Evolutionary conservation across 805 yeast species (phyloP), one percentile per base, ranked within the genome.

Genomic region (Nematodospora valgi): DNA sequence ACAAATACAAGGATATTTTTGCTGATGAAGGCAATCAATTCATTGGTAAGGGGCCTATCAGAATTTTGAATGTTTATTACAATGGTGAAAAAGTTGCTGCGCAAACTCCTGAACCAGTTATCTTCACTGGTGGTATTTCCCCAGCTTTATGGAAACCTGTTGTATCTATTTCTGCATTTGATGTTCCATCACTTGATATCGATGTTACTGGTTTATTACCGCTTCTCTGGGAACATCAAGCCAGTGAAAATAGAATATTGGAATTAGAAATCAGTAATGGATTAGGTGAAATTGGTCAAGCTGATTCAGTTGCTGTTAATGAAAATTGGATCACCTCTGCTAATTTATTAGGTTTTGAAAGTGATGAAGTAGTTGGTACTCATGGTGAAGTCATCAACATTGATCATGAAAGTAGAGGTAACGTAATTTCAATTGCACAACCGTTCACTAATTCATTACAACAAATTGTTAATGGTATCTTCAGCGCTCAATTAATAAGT

Each of bases 121-220:
- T 87, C 11, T 87, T 70, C 59, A 78, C 95, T 1, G 95, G 95
- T 5, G 95, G 95, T 2, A 60, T 80, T 22, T 74, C 88, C 2
- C 95, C 96, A 1, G 69, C 81, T 4, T 60, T 86, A 30, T 87
- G 96, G 96, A 69, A 73, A 32, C 86, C 94, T 3, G 76, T 84
- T 41, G 95, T 86, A 5, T 80, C 86, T 2, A 69, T 74, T 13
- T 72, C 78, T 39, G 81, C 95, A 0, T 85, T 79, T 58, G 94
- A 87, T 53, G 62, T 86, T 20, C 78, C 77, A 12, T 71, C 82
- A n/a, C 65, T 82, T 44, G 80, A 78, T 38, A 53, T 87, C 30
- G 95, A 87, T 44, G 48, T 87, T 30, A 74, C 91, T 8, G 77
- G 84, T 0, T 68, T 79, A 42, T 58, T 86, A 39, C 93, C 95